phyloP scores from a whole-genome alignment of 768 basidiomycete genomes.

The Russula virescens region DNA sequence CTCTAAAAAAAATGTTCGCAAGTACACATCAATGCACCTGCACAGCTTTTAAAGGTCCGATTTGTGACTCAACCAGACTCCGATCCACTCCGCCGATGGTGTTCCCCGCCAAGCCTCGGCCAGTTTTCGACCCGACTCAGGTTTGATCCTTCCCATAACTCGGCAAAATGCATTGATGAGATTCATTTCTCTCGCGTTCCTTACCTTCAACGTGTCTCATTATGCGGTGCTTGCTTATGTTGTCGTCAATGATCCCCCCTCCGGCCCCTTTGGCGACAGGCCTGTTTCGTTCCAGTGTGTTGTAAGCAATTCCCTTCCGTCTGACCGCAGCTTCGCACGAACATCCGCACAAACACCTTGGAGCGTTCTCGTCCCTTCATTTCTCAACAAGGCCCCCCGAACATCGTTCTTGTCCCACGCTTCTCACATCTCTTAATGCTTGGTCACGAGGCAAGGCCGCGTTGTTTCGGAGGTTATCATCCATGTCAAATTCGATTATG shows the following conservation, averaged over 20 bases:
- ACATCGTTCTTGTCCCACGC: slow-evolving; percentile 18
- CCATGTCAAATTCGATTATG: slow-evolving; percentile 20
- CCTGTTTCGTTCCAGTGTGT: background rate
- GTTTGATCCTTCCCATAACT: background rate
- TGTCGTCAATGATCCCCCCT: slow-evolving; percentile 8
- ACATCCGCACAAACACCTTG: slow-evolving; percentile 13
- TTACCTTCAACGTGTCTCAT: slow-evolving; percentile 3
- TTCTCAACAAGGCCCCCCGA: slow-evolving; percentile 6
- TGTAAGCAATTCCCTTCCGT: slow-evolving; percentile 1
- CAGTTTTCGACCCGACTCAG: no score
- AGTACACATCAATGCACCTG: background rate
- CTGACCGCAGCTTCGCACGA: slow-evolving; percentile 5
- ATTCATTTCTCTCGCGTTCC: background rate
- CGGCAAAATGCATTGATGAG: slow-evolving; percentile 2
- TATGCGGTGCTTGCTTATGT: slow-evolving; percentile 12
- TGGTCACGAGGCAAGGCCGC: slow-evolving; percentile 9
- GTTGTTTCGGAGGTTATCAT: slow-evolving; percentile 17
- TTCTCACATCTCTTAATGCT: background rate
- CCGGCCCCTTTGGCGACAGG: slow-evolving; percentile 5
- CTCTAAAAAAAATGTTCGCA: background rate
- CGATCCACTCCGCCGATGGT: background rate
- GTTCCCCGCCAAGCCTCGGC: no score
- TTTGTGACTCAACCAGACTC: slow-evolving; percentile 8
- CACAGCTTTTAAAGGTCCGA: background rate
- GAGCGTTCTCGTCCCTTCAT: slow-evolving; percentile 1